Base-by-base conservation (phyloP, 371 early-diverging fungal species). In the Blastocladiella emersonii region DNA sequence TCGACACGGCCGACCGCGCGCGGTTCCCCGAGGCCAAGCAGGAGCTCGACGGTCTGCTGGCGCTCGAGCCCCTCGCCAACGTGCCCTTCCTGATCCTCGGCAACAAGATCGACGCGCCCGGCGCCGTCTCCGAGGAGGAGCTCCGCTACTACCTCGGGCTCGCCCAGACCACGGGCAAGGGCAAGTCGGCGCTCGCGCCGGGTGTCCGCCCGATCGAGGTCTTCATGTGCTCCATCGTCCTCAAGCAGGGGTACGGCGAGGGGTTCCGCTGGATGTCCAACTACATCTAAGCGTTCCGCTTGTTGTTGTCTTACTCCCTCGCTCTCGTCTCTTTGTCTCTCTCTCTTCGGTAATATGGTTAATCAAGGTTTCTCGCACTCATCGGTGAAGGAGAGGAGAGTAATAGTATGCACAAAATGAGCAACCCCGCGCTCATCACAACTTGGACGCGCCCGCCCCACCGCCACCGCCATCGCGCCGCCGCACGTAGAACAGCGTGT, bases 191-290 rank as follows among this genome's bases (percentile, higher is more conserved):
- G 62, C 80, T 93, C 70, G 30, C 53, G 30, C 88, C 85, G 70
- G 91, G 91, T 71, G 85, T 93, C 67, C 83, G 98, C 63, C 92
- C 98, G 61, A 91, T 95, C 66, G 98, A 97, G 79, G 85, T 97
- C 35, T 97, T 92, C 72, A 97, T 97, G 98, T 94, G 95, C 82
- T 93, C 93, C 34, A 92, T 97, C 37, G 92, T 93, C 43, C 90
- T 92, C 91, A 82, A 90, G 77, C 91, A 91, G 78, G 98, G 98
- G 70, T 97, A 97, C 72, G 95, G 95, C 56, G 98, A 95, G 68
- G 82, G 85, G 65, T 91, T 92, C 86, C 86, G 88, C 67, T 92
- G 92, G 92, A 71, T 92, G 68, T 90, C 90, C 53, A 86, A 89
- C 76, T 92, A 90, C 72, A 85, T 92, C 61, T 87, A 84, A 72